These are phyloP conservation scores for Xylaria sp. DNA, from an alignment of 2,329 filamentous ascomycete species.

Conservation along the genomic window DNA sequence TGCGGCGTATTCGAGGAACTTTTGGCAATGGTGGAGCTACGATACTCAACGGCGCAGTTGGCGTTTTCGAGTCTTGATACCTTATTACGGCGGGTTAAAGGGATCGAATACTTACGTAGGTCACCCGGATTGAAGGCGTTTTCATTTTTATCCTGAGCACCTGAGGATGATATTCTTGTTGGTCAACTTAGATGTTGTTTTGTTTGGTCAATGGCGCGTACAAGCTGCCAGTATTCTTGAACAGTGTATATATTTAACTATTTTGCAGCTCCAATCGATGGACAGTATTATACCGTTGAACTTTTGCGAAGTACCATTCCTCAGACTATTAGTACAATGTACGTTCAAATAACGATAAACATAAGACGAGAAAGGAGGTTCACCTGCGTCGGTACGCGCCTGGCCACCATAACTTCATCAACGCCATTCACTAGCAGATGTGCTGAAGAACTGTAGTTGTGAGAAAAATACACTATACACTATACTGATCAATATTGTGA, in stretches of 20 bases:
- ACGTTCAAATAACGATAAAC: no score
- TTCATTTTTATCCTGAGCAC: conserved; percentile 1
- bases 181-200: conserved; percentile 2
- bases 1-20: conserved; percentile 1
- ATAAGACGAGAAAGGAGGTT: background rate
- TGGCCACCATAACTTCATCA: background rate
- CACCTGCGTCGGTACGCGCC: background rate
- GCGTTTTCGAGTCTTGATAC: conserved; percentile 15
- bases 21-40: background rate
- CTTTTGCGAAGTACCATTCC: background rate
- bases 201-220: background rate
- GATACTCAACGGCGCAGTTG: conserved; percentile 28
- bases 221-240: background rate
- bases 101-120: background rate
- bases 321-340: no score
- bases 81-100: conserved; percentile 5
- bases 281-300: background rate
- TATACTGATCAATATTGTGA: background rate
- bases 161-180: background rate
- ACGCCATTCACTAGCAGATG: no score
- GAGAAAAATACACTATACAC: no score
- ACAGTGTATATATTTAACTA: background rate
- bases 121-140: background rate
- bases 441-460: background rate
- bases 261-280: no score